Percentiles rank a stretch among this genome's conserved stretches.
phyloP scores from a whole-genome alignment of 306 rosid species.

The Gleditsia sinensis region DNA sequence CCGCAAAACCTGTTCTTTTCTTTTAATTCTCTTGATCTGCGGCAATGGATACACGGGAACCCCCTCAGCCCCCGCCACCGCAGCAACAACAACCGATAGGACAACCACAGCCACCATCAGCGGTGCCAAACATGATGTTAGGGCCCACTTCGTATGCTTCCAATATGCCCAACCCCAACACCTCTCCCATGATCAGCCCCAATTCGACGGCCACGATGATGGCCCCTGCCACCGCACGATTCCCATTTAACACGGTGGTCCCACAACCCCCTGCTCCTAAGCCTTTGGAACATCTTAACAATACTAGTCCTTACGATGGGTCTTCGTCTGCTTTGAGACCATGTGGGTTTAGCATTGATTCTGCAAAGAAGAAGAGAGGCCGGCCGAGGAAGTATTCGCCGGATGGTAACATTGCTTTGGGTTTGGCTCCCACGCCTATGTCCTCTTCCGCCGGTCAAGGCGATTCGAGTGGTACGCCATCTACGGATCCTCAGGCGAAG shows the following conservation, averaged over 20 bases:
- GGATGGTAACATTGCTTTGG: constrained; percentile 88
- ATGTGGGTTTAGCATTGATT: constrained; percentile 49
- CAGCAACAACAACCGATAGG: constrained; percentile 4
- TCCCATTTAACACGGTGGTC: constrained; percentile 60
- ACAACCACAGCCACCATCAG: constrained; percentile 3
- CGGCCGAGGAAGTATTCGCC: constrained; percentile 91
- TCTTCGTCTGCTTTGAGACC: constrained; percentile 53
- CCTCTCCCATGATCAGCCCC: constrained; percentile 51
- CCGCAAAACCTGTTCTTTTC: background rate
- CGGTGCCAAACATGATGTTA: constrained; percentile 52
- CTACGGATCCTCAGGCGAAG: constrained; percentile 61
- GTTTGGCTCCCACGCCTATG: constrained; percentile 61
- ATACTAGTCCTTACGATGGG: constrained; percentile 58
- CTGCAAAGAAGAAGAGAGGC: constrained; percentile 85
- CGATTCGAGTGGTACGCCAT: constrained; percentile 57
- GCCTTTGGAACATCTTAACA: constrained; percentile 50
- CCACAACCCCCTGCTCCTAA: constrained; percentile 42
- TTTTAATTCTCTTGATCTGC: constrained; percentile 20
- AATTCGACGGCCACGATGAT: constrained; percentile 54
- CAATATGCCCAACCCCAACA: constrained; percentile 34
- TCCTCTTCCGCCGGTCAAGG: constrained; percentile 51
- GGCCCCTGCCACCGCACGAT: constrained; percentile 56
- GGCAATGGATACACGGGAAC: constrained; percentile 74
- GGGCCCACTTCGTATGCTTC: constrained; percentile 51
- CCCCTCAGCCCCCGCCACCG: constrained; percentile 36